Percentiles rank a stretch among this genome's conserved stretches.
These are phyloP conservation scores for Ceratocystis ficicola DNA, from an alignment of 2,329 filamentous ascomycete species.

Conservation along the genomic window DNA sequence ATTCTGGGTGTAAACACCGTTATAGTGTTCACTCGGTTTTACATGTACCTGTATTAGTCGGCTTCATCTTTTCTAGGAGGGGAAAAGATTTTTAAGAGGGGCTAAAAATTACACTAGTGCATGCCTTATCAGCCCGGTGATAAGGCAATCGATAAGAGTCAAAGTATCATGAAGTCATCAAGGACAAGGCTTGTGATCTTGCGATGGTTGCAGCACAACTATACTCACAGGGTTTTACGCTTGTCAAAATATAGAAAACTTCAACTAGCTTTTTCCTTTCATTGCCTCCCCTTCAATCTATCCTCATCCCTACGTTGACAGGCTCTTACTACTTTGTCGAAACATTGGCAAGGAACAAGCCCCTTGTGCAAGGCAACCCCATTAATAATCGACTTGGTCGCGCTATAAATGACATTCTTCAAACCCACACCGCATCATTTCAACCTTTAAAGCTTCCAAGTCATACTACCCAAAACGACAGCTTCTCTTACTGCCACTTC, in stretches of 20 bases:
- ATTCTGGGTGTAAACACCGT: background rate
- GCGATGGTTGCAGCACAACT: no score
- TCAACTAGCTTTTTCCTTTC: background rate
- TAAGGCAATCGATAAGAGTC: slow-evolving; percentile 9
- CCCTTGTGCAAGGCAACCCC: background rate
- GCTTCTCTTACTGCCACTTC: background rate
- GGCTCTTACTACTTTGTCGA: no score
- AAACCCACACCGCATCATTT: background rate
- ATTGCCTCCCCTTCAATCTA: background rate
- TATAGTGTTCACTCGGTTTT: background rate
- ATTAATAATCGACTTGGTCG: slow-evolving; percentile 15
- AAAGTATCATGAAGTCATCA: slow-evolving; percentile 11
- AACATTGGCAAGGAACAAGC: no score
- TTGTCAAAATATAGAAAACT: background rate
- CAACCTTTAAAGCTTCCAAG: no score
- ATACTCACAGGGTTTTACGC: no score
- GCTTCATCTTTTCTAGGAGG: slow-evolving; percentile 10
- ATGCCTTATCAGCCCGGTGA: background rate
- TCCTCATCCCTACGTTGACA: no score
- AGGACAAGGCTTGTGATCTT: background rate
- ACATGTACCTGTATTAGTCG: background rate
- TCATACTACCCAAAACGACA: no score
- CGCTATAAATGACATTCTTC: background rate
- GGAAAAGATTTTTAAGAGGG: slow-evolving; percentile 24
- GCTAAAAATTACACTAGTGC: slow-evolving; percentile 24